Evolutionary conservation across 257 asterid species (phyloP), one percentile per base, ranked within the genome.

Genomic region (Linderniella brevidens): DNA sequence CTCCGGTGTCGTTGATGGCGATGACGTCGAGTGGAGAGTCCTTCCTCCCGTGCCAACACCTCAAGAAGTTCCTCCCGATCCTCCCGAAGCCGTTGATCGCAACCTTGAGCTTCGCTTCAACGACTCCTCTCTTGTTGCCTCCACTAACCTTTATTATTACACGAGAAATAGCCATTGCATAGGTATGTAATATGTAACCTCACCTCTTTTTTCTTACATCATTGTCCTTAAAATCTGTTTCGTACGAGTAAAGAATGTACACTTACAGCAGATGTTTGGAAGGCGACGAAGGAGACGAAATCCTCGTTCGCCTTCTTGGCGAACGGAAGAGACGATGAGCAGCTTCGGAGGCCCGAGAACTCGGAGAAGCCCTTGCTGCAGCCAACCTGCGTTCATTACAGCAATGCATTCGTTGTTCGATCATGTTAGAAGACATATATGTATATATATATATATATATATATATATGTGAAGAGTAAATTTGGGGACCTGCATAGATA

Each of bases 21-120:
- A 88, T 68, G 29, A 84, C 71, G 17, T 88, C 95, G 6, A 83
- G 86, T 0, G 92, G 95, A 12, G 95, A 87, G 68, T 80, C 95
- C 61, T 88, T 87, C 48, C 78, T 59, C 8, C 95, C 97, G 49
- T 88, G 93, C 97, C 95, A 88, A 38, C 97, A 75, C 69, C 93
- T 65, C 80, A 88, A 60, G 74, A 88, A 88, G 71, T 87, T 87
- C 67, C 97, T 76, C 20, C 95, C 97, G 5, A 87, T 87, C 47
- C 97, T 64, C 0, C 97, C 95, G 19, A 87, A 87, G 41, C 97
- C 95, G 48, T 83, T 87, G 61, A 82, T 83, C 8, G 95, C 95
- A 39, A 87, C 97, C 61, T 82, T 82, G 32, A 83, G 63, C 67
- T 87, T 80, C 1, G 97, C 97, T 69, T 79, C 92, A 14, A 75